Conservation (phyloP, 257 asterid species). For the Oldenlandia corymbosa region DNA sequence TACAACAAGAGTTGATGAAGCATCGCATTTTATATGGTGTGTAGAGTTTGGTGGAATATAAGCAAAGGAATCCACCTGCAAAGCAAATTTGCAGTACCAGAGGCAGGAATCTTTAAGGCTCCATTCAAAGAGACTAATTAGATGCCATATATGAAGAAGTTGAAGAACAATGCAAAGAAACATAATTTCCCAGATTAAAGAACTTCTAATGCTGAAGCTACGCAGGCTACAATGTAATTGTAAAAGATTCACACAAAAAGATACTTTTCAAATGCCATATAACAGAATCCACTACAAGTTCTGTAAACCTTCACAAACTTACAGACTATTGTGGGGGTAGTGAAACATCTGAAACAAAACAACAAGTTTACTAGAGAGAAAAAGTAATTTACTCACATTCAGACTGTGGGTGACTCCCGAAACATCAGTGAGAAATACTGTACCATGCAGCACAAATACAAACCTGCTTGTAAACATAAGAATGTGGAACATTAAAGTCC, state of each 20-base stretch:
- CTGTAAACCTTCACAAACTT: background rate
- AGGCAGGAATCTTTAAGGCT: background rate
- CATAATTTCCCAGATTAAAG: background rate
- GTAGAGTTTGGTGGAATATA: conserved; percentile 77
- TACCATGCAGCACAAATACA: conserved; percentile 67
- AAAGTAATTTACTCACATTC: conserved; percentile 34
- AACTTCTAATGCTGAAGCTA: background rate
- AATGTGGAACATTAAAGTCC: background rate
- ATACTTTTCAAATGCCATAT: background rate
- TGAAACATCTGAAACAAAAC: background rate
- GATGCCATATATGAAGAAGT: background rate
- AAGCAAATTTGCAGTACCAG: background rate
- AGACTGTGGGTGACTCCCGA: conserved; percentile 43
- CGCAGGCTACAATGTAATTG: background rate
- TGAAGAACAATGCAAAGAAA: background rate
- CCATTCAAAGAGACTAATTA: background rate
- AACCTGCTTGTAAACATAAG: conserved; percentile 45
- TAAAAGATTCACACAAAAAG: background rate
- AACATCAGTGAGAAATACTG: conserved; percentile 44
- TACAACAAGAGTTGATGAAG: conserved; percentile 58
- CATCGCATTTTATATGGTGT: conserved; percentile 52
- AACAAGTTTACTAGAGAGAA: conserved; percentile 8
- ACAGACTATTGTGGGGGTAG: background rate
- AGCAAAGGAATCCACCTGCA: conserved; percentile 91
- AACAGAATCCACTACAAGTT: background rate